Evolutionary conservation across 352 stramenopile species (phyloP), one percentile per base, ranked within the genome.

Genomic region (Globisporangium nunn): DNA sequence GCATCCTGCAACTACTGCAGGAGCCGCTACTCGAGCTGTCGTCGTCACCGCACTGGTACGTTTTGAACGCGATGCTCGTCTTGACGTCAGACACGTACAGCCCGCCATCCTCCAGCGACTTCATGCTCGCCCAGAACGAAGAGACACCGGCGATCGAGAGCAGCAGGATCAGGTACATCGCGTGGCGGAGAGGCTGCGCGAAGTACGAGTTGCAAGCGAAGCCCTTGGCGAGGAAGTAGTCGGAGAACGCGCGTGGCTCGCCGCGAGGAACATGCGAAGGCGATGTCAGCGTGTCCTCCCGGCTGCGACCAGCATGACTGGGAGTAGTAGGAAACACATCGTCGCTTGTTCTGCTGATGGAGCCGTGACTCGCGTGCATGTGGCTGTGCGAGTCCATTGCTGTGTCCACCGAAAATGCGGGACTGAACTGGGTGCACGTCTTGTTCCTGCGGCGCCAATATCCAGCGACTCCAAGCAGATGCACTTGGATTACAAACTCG

Each of bases 141-240:
- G 71, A 46, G 46, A 91, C 74, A 28, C 78, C 81, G 18, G 54
- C 39, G 10, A 76, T 52, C 5, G 76, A 67, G 33, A 92, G 37
- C 4, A 58, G 33, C 6, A 71, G 46, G 28, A 93, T 55, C 17
- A 74, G 56, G 8, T 88, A 41, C 56, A 74, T 77, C 41, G 66
- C 70, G 57, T 76, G 59, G 29, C 72, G 71, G 50, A 93, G 64
- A 0, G 78, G 70, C 61, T 81, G 71, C 18, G 75, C 82, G 67
- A 93, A 93, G 63, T 89, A 93, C 71, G 84, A 91, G 62, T 93
- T 93, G 40, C 57, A 57, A 4, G 72, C 72, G 63, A 85, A 91
- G 10, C 73, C 75, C 2, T 68, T 18, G 12, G 70, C 68, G 23
- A 88, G 66, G 44, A 85, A 80, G 28, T 64, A 60, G 30, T 50